Conservation (phyloP, 192 early-diverging fungal species). For the Mortierella antarctica region DNA sequence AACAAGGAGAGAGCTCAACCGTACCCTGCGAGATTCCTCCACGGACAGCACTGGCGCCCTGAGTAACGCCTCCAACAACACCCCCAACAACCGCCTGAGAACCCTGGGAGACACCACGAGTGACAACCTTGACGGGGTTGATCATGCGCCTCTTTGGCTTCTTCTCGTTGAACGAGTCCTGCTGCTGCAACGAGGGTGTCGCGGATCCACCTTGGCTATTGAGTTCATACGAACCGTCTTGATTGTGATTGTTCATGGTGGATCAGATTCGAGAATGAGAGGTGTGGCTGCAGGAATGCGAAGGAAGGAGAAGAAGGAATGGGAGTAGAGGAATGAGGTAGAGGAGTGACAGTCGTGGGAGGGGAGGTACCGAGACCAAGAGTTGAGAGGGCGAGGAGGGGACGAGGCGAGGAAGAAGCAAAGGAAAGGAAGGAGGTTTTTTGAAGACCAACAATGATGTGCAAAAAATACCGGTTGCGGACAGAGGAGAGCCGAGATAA, state of each 20-base stretch:
- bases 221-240: constrained; percentile 8
- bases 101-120: constrained; percentile 21
- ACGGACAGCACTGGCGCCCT: constrained; percentile 28
- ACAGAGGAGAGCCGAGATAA: too few species aligned
- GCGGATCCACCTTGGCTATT: background rate
- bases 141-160: constrained; percentile 5
- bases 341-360: background rate
- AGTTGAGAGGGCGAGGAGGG: background rate
- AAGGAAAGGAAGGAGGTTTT: too few species aligned
- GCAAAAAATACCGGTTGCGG: too few species aligned
- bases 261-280: constrained; percentile 6
- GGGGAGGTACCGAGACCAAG: background rate
- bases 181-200: background rate
- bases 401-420: background rate
- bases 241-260: background rate
- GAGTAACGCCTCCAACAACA: constrained; percentile 7
- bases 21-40: constrained; percentile 48
- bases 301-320: background rate
- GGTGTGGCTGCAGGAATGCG: background rate
- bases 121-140: constrained; percentile 43
- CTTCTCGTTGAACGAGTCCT: constrained; percentile 4
- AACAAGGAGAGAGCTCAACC: too few species aligned
- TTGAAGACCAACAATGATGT: too few species aligned
- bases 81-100: constrained; percentile 11
- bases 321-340: background rate